These are phyloP conservation scores for Anethum foeniculum DNA, from an alignment of 140 eudicot genomes.

Conservation along the genomic window DNA sequence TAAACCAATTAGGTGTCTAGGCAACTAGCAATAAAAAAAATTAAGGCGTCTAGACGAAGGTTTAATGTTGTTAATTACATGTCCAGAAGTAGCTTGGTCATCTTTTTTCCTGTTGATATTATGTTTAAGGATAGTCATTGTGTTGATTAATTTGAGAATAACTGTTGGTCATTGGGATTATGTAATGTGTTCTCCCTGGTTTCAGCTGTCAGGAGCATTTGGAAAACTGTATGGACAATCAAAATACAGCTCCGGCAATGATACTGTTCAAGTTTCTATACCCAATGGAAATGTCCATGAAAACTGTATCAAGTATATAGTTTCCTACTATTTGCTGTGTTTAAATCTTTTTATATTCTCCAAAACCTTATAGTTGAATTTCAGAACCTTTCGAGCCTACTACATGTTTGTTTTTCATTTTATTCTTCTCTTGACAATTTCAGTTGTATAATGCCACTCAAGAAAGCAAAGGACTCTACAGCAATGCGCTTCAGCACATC, in stretches of 20 bases:
- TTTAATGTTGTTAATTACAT: background rate
- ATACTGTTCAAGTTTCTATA: conserved; percentile 34
- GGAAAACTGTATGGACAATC: conserved; percentile 95
- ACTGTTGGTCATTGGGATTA: conserved; percentile 3
- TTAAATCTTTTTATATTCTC: background rate
- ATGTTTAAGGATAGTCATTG: background rate
- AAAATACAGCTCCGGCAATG: conserved; percentile 50
- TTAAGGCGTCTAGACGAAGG: background rate
- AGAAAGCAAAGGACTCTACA: conserved; percentile 37
- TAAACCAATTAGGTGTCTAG: background rate
- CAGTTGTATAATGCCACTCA: conserved; percentile 77
- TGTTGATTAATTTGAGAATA: background rate
- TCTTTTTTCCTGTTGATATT: background rate
- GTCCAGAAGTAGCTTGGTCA: background rate
- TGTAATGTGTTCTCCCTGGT: conserved; percentile 13
- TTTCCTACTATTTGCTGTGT: background rate
- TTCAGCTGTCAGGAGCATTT: conserved; percentile 81
- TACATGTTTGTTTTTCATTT: background rate
- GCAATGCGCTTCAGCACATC: conserved; percentile 78
- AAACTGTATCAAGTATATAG: conserved; percentile 79
- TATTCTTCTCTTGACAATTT: conserved; percentile 1
- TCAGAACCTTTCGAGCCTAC: background rate
- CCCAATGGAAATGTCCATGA: conserved; percentile 67
- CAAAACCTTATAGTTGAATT: background rate
- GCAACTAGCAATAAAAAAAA: background rate